Conservation (phyloP, 139 green algal species). For the Edaphochlamys debaryana region DNA sequence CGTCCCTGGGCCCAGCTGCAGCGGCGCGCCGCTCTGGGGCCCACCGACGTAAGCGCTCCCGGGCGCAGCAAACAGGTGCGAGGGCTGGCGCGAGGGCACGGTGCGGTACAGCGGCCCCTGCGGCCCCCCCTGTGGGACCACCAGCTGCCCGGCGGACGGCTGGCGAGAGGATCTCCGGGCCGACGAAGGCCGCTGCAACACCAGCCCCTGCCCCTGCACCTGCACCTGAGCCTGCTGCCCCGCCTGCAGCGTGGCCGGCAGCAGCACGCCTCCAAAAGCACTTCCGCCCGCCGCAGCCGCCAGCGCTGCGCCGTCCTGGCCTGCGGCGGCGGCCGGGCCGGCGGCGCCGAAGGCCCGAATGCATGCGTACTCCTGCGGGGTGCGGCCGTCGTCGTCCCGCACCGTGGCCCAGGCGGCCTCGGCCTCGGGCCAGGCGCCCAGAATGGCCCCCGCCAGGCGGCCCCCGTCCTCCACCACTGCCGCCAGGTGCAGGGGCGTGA, state of each 20-base stretch:
- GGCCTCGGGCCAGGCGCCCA: conserved; percentile 8
- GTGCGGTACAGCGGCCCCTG: background rate
- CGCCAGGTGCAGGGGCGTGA: conserved; percentile 39
- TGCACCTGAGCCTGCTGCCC: background rate
- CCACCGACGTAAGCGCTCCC: no score
- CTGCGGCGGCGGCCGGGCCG: background rate
- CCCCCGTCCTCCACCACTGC: conserved; percentile 20
- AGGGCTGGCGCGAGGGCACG: no score
- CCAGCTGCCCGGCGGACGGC: no score
- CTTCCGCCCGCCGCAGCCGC: no score
- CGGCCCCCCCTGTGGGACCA: background rate
- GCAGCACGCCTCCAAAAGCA: background rate
- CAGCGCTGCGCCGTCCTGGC: background rate
- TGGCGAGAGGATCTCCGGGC: background rate
- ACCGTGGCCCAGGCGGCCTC: conserved; percentile 6
- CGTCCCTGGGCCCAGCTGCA: no score
- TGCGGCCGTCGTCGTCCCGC: conserved; percentile 8
- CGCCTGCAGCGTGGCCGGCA: background rate
- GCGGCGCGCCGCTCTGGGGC: no score
- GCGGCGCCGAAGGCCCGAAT: background rate
- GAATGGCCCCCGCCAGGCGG: background rate
- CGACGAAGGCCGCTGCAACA: background rate
- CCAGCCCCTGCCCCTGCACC: background rate
- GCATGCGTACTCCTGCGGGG: conserved; percentile 15
- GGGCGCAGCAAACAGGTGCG: no score